Evolutionary conservation across 805 yeast species (phyloP).

Genomic region (Monosporozyma servazzii): DNA sequence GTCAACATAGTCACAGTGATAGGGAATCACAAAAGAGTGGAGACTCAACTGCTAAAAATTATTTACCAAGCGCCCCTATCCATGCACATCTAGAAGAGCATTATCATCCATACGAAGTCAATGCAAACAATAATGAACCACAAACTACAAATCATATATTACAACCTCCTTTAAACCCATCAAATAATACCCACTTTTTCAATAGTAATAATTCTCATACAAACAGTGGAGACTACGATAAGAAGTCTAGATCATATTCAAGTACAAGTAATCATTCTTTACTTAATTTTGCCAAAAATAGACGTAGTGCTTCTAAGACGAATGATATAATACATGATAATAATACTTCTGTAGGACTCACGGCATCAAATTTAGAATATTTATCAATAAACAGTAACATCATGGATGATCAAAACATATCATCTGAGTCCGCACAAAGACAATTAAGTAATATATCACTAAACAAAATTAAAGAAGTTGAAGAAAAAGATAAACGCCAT

Average conservation of each 20-base stretch:
- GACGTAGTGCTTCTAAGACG: not conserved
- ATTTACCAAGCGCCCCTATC: constrained; percentile 1
- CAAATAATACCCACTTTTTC: not conserved
- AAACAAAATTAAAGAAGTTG: constrained; percentile 30
- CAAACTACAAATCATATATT: not conserved
- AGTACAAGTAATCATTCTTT: constrained; percentile 2
- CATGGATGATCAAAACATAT: not conserved
- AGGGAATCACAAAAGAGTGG: not conserved
- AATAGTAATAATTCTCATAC: not conserved
- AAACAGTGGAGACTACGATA: not conserved
- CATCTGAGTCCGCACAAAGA: not conserved
- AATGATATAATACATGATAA: not conserved
- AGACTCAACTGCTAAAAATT: not conserved
- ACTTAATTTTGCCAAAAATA: not conserved
- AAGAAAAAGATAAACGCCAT: constrained; percentile 10
- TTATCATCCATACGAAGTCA: constrained; percentile 7
- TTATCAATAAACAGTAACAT: not conserved
- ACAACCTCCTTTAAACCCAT: not conserved
- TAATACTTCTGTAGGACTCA: not conserved
- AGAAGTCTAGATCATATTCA: not conserved
- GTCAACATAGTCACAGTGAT: constrained; percentile 1
- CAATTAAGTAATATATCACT: constrained; percentile 20
- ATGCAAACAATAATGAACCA: not conserved
- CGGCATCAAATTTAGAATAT: not conserved
- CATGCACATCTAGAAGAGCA: constrained; percentile 11